These are phyloP conservation scores for Trichoderma guizhouense DNA, from an alignment of 2,329 filamentous ascomycete species.

Conservation along the genomic window DNA sequence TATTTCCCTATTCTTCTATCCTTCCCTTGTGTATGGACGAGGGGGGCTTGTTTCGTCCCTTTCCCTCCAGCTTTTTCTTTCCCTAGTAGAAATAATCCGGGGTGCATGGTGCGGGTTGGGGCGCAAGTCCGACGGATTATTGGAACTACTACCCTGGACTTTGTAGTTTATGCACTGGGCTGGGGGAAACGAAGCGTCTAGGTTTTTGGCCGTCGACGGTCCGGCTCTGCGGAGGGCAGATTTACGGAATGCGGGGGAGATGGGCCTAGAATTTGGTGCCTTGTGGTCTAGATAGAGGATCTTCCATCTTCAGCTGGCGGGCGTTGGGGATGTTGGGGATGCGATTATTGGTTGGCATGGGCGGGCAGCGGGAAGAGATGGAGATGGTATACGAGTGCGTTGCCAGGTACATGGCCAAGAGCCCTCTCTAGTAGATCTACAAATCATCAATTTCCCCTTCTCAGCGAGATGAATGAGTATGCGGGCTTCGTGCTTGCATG, in stretches of 20 bases:
- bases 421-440: not conserved
- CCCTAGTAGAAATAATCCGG: not conserved
- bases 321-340: not conserved
- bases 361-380: not conserved
- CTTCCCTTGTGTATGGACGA: not conserved
- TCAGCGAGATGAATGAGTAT: not conserved
- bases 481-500: not conserved
- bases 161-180: not conserved
- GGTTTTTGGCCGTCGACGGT: not conserved
- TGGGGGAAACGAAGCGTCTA: not conserved
- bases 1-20: not conserved
- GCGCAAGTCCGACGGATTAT: not conserved
- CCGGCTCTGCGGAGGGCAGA: slow-evolving; percentile 6
- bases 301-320: not conserved
- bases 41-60: not conserved
- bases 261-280: not conserved
- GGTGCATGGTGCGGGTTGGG: not conserved
- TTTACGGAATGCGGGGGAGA: slow-evolving; percentile 1
- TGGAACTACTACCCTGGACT: not conserved
- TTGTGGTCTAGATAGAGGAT: not conserved
- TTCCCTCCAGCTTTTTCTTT: not conserved
- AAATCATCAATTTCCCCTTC: not conserved
- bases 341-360: not conserved
- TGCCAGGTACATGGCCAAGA: not conserved
- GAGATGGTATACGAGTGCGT: not conserved